These are phyloP conservation scores for Melaleuca quinquenervia DNA, from an alignment of 345 rosid species.

Conservation along the genomic window DNA sequence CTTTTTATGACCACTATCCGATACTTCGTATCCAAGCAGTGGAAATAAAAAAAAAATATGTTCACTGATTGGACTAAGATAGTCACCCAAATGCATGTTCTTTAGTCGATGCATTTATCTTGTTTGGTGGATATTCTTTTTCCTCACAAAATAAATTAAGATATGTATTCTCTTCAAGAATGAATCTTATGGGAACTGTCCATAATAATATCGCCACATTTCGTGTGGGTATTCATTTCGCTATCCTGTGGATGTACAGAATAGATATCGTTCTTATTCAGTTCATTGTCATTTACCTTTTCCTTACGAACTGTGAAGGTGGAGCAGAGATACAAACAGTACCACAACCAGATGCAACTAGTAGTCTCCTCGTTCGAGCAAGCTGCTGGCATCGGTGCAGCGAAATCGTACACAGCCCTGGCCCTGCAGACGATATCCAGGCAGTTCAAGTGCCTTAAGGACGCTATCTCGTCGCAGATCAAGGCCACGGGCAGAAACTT, in stretches of 20 bases:
- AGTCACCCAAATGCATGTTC: neutral
- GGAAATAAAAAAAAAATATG: neutral
- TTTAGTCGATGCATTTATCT: neutral
- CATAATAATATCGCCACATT: neutral
- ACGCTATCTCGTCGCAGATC: slow-evolving; percentile 48
- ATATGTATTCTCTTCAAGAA: neutral
- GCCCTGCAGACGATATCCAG: slow-evolving; percentile 64
- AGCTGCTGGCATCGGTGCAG: slow-evolving; percentile 48
- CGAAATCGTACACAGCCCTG: slow-evolving; percentile 53
- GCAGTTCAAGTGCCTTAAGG: slow-evolving; percentile 64
- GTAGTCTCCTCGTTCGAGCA: slow-evolving; percentile 53
- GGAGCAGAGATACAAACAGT: slow-evolving; percentile 63
- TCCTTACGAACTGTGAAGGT: slow-evolving; percentile 21
- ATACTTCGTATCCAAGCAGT: neutral
- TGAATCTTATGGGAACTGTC: neutral
- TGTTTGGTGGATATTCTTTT: neutral
- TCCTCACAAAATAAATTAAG: neutral
- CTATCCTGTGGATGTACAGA: neutral
- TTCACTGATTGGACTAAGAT: neutral
- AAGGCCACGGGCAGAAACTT: slow-evolving; percentile 39
- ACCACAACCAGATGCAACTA: slow-evolving; percentile 59
- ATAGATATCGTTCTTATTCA: neutral
- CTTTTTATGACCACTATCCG: neutral
- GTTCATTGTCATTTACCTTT: neutral
- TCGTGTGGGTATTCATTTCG: neutral